phyloP scores from a whole-genome alignment of 352 stramenopile genomes.

The Pythium coloratum region DNA sequence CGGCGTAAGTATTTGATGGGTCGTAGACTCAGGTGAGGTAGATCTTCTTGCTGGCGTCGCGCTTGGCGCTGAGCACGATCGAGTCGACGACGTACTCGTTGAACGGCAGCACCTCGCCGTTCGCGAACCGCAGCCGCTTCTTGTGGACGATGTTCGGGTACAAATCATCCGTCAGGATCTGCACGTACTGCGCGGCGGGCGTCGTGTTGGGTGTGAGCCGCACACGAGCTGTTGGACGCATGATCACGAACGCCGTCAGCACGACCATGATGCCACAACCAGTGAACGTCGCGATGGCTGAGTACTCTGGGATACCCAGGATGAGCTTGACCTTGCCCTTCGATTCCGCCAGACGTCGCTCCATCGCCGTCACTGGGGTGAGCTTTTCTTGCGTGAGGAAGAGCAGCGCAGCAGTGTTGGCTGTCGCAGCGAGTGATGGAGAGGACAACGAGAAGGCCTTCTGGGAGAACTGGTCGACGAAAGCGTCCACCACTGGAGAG shows the following conservation, averaged over 20 bases:
- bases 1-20: too few species aligned
- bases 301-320: slow-evolving; percentile 46
- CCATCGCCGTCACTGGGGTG: slow-evolving; percentile 20
- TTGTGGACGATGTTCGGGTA: slow-evolving; percentile 74
- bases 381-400: slow-evolving; percentile 47
- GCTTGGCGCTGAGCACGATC: slow-evolving; percentile 60
- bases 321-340: slow-evolving; percentile 30
- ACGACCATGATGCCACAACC: slow-evolving; percentile 56
- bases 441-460: slow-evolving; percentile 34
- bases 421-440: not conserved
- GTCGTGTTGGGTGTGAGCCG: slow-evolving; percentile 63
- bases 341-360: slow-evolving; percentile 9
- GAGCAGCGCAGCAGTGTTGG: slow-evolving; percentile 31
- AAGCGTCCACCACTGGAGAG: slow-evolving; percentile 18
- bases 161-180: slow-evolving; percentile 71
- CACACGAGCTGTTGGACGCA: slow-evolving; percentile 49
- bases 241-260: slow-evolving; percentile 57
- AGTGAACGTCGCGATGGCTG: slow-evolving; percentile 43
- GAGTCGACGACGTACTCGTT: slow-evolving; percentile 70
- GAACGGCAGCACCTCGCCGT: slow-evolving; percentile 62
- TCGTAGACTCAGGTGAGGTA: slow-evolving; percentile 28
- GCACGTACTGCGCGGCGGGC: slow-evolving; percentile 60
- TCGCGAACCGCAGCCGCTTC: slow-evolving; percentile 63
- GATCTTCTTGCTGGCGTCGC: slow-evolving; percentile 60
- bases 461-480: slow-evolving; percentile 5